Evolutionary conservation across 257 asterid species (phyloP).

Genomic region (Handroanthus guayacan): DNA sequence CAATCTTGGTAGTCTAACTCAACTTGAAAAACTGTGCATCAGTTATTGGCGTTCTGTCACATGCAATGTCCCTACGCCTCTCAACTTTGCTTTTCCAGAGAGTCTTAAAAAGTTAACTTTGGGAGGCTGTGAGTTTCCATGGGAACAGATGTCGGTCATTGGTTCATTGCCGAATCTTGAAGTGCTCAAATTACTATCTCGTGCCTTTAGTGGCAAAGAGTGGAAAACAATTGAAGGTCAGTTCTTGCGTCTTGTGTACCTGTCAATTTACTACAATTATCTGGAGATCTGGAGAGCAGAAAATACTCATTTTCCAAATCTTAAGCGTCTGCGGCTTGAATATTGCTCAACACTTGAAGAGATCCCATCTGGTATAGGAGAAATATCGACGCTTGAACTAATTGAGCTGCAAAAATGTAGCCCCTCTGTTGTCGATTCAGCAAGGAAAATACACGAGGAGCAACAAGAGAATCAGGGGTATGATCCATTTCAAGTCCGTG

Average conservation of each 20-base stretch:
- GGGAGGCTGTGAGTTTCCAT: neutral
- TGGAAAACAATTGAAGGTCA: neutral
- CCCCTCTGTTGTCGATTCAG: neutral
- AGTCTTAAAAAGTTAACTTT: neutral
- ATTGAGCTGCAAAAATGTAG: neutral
- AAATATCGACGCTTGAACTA: neutral
- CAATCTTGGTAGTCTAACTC: neutral
- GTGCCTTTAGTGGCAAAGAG: neutral
- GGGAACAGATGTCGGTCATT: neutral
- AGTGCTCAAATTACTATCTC: neutral
- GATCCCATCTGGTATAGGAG: neutral
- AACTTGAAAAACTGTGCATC: neutral
- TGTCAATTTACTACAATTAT: neutral
- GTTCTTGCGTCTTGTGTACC: neutral
- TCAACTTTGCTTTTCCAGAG: neutral
- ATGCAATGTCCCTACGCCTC: neutral
- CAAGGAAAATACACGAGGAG: neutral
- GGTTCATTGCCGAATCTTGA: neutral
- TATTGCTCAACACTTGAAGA: neutral
- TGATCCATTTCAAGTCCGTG: neutral
- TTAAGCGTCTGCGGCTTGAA: neutral
- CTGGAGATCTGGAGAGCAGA: neutral
- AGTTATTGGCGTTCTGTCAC: neutral
- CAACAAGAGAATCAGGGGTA: neutral
- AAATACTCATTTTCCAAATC: neutral